Evolutionary conservation across 2,329 filamentous ascomycete species (phyloP), one percentile per base, ranked within the genome.

Genomic region (Trichoderma lentiforme): DNA sequence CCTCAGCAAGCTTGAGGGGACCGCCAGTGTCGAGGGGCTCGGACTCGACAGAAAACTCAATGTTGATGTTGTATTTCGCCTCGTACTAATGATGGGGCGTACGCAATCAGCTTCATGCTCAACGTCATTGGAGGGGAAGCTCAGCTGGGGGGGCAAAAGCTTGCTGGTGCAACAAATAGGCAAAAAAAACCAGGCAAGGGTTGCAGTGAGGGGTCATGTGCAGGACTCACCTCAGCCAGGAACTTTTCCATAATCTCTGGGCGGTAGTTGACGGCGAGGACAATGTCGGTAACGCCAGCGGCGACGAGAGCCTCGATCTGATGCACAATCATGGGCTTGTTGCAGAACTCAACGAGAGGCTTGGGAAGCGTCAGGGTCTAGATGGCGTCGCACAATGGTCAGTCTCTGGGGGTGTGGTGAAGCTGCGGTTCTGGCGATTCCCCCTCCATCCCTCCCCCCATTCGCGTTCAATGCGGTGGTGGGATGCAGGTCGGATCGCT

Each of bases 241-340:
- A 94, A 92, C 79, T 93, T 92, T 79, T 97, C 95, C 96, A 99
- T 98, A 77, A 98, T 90, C 88, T 99, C 96, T 56, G 95, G 95
- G 77, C 95, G 91, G 88, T 99, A 99, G 89, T 99, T 99, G 83
- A 99, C 96, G 74, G 96, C 95, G 72, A 99, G 90, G 71, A 99
- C 95, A 79, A 99, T 97, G 85, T 98, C 95, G 74, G 94, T 98
- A 76, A 98, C 96, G 82, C 95, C 95, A 72, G 94, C 95, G 73
- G 91, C 92, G 77, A 96, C 95, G 77, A 99, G 89, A 76, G 94
- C 94, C 86, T 98, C 94, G 78, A 99, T 93, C 85, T 99, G 95
- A 85, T 98, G 95, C 80, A 97, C 89, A 83, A 99, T 98, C 95
- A 99, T 99, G 82, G 95, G 96, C 86, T 96, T 95, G 89, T 99